A percentile compares a stretch with the other conserved stretches of the same genome.
Evolutionary conservation across 768 basidiomycete genomes (phyloP).

Genomic region (Mycena epipterygia): DNA sequence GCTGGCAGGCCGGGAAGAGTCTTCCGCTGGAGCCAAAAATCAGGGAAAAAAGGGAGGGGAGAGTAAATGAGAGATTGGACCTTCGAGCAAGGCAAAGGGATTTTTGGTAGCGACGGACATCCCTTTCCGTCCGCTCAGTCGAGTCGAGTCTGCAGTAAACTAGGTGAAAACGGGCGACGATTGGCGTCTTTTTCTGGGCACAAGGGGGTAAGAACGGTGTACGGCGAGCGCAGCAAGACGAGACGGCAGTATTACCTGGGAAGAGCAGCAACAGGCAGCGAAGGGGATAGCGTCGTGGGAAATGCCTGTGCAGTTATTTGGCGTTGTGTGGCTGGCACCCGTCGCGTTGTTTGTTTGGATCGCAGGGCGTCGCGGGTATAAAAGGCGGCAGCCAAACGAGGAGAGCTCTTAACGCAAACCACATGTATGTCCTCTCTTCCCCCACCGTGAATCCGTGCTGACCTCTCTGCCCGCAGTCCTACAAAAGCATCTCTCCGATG

Average conservation of each 20-base stretch:
- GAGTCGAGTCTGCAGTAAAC: slow-evolving; percentile 33
- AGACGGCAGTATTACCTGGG: slow-evolving; percentile 3
- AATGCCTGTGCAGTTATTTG: not conserved
- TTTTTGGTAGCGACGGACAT: slow-evolving; percentile 95
- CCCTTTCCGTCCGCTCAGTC: slow-evolving; percentile 57
- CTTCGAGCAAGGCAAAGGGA: slow-evolving; percentile 87
- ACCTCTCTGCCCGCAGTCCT: slow-evolving; percentile 59
- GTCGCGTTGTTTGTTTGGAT: not conserved
- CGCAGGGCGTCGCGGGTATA: slow-evolving; percentile 37
- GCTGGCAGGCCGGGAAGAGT: slow-evolving; percentile 58
- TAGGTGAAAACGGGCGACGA: slow-evolving; percentile 11
- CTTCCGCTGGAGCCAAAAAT: slow-evolving; percentile 56
- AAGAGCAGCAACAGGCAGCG: not conserved
- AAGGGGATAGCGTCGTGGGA: not conserved
- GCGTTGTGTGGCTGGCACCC: not conserved
- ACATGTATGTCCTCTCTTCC: slow-evolving; percentile 64
- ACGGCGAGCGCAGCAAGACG: not conserved
- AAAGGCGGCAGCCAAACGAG: slow-evolving; percentile 6
- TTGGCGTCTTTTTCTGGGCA: slow-evolving; percentile 16
- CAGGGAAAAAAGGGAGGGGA: slow-evolving; percentile 33
- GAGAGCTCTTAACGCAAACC: slow-evolving; percentile 62
- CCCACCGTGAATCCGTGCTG: not conserved
- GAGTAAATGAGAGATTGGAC: slow-evolving; percentile 50
- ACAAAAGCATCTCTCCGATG: slow-evolving; percentile 94
- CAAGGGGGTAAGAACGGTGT: not conserved